Base-by-base conservation (phyloP, 805 yeast species). In the Candida piceae region DNA sequence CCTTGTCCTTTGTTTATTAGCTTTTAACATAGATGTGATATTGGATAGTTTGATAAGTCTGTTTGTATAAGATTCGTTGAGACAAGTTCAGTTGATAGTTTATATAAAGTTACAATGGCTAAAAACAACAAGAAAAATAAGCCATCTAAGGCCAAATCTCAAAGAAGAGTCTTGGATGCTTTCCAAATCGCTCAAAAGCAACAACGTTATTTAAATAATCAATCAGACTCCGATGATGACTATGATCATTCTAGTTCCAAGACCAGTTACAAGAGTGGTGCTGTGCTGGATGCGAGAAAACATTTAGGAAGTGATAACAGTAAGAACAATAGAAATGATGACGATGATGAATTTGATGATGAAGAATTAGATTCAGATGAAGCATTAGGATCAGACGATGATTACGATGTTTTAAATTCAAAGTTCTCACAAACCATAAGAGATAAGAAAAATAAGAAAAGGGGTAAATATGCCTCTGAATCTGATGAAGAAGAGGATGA, bases 301-400 rank as follows among this genome's bases (percentile, higher is more conserved):
- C 50, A 49, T 34, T 46, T 55, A 5, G 50, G 53, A 3, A 18
- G 12, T 24, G 7, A 5, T 15, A 27, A 21, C 24, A 27, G 16
- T 28, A 12, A 29, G 8, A 22, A 18, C 4, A 25, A 29, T 19
- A 23, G 15, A 9, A 20, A 20, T 13, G 58, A 49, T 6, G 54
- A 50, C 3, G 58, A 61, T 7, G 60, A 58, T 8, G 58, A 52
- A 0, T 57, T 64, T 37, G 66, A 59, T 17, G 71, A 62, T 32
- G 67, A 60, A 36, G 66, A 62, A 32, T 52, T 62, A 4, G 64
- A 62, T 40, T 85, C 95, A 1, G 96, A 88, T 57, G 96, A 84
- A 49, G 96, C 95, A 0, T 62, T 85, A 41, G 95, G 93, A 1
- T 80, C 93, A 0, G 94, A 74, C 40, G 89, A 83, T 47, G 85